Percentiles rank a stretch among this genome's conserved stretches.
These are phyloP conservation scores for Quercus alba DNA, from an alignment of 306 rosid species.

Conservation along the genomic window DNA sequence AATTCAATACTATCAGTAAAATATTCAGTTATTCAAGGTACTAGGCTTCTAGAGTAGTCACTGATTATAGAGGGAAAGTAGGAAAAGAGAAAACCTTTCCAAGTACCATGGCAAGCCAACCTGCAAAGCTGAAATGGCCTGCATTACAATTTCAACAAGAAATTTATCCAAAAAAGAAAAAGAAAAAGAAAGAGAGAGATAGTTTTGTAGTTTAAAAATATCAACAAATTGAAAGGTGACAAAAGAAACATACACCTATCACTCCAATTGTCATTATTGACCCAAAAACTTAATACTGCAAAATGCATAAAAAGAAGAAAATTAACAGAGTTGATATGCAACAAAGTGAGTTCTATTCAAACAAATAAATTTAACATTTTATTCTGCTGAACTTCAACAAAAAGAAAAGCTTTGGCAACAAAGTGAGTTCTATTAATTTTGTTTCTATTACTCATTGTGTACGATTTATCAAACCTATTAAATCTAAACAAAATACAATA, in stretches of 20 bases:
- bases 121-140: constrained; percentile 79
- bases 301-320: neutral
- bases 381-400: neutral
- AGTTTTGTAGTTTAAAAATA: too few species aligned
- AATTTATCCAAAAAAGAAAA: too few species aligned
- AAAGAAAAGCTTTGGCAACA: neutral
- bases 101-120: constrained; percentile 63
- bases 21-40: too few species aligned
- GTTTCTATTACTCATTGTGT: too few species aligned
- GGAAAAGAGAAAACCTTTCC: constrained; percentile 40
- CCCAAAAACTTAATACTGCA: constrained; percentile 77
- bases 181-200: too few species aligned
- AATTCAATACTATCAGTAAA: too few species aligned
- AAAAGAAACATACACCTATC: constrained; percentile 66
- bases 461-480: neutral
- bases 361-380: neutral
- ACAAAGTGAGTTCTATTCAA: neutral
- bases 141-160: constrained; percentile 13
- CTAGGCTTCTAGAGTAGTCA: too few species aligned
- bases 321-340: neutral
- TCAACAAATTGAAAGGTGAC: too few species aligned
- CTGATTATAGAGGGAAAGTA: neutral
- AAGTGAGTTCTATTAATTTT: too few species aligned
- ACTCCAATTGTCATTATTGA: constrained; percentile 75
- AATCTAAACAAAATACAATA: neutral